Evolutionary conservation across 1,284 basidiomycete genomes (phyloP), one percentile per base, ranked within the genome.

Genomic region (Exsudoporus floridanus): DNA sequence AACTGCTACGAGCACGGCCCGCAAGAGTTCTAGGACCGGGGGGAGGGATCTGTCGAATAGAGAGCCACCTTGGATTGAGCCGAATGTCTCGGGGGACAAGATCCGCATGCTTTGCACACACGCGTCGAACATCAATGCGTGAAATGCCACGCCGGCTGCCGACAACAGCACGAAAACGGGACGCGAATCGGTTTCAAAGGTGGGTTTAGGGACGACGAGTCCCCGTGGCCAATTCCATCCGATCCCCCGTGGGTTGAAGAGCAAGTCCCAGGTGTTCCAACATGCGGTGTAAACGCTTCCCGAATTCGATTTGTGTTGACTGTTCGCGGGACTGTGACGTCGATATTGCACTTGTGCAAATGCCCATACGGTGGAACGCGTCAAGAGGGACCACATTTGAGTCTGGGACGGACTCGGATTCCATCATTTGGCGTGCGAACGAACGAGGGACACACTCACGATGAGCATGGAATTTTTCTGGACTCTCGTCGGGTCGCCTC

Each of bases 11-110:
- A 70, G 25, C 6, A 71, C 65, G 4, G 59, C 14, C 7, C 55
- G 55, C 16, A 73, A 39, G 57, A 80, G 77, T 37, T 77, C 75
- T 0, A 63, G 55, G 9, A 71, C 19, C 1, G 68, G 71, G 10
- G 79, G 69, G 2, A 81, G 65, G 9, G 69, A 63, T 12, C 62
- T 43, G 60, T 82, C 76, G 61, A 79, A 83, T 37, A 86, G 78
- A 23, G 77, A 73, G 6, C 75, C 76, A 12, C 68, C 65, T 8
- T 44, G 19, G 21, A 41, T 10, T 0, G 66, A 61, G 18, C 53
- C 56, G 33, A 67, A 53, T 9, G 53, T 52, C 25, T 60, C 54
- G 0, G 64, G 64, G 23, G 57, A 58, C 9, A 57, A 21, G 6
- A 51, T 30, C 21, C 56, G 55, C 12, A 59, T 47, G 7, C 10